A percentile compares a stretch with the other conserved stretches of the same genome.
Conservation (phyloP, 306 rosid genomes). For the Dalbergia cultrata region DNA sequence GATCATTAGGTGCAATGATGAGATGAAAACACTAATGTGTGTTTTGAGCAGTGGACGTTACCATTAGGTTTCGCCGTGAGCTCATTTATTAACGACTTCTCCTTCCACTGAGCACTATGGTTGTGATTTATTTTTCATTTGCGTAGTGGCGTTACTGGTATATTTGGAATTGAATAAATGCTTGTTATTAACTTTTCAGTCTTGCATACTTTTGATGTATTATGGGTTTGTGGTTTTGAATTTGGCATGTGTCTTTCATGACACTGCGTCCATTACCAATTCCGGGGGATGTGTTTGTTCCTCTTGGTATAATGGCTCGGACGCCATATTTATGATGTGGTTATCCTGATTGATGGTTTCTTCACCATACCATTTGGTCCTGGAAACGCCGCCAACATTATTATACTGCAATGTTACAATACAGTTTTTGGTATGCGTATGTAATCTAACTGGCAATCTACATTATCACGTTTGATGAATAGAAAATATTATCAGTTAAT, state of each 20-base stretch:
- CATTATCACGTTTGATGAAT: too few species aligned
- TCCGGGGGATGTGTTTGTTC: constrained; percentile 67
- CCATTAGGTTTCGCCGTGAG: constrained; percentile 78
- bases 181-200: neutral
- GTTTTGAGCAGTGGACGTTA: constrained; percentile 79
- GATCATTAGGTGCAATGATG: constrained; percentile 68
- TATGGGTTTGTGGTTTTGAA: too few species aligned
- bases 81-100: constrained; percentile 83
- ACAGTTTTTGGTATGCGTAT: too few species aligned
- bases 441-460: too few species aligned
- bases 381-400: constrained; percentile 88
- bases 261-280: constrained; percentile 84
- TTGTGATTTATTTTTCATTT: neutral
- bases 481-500: too few species aligned
- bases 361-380: constrained; percentile 67
- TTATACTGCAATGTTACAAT: too few species aligned
- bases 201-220: neutral
- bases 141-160: too few species aligned
- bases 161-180: neutral
- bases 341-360: constrained; percentile 83
- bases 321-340: constrained; percentile 72
- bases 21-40: constrained; percentile 78
- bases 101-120: constrained; percentile 92
- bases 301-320: constrained; percentile 87
- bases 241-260: too few species aligned